Evolutionary conservation across 2,329 filamentous ascomycete genomes (phyloP).

Genomic region (Saccharata proteae): DNA sequence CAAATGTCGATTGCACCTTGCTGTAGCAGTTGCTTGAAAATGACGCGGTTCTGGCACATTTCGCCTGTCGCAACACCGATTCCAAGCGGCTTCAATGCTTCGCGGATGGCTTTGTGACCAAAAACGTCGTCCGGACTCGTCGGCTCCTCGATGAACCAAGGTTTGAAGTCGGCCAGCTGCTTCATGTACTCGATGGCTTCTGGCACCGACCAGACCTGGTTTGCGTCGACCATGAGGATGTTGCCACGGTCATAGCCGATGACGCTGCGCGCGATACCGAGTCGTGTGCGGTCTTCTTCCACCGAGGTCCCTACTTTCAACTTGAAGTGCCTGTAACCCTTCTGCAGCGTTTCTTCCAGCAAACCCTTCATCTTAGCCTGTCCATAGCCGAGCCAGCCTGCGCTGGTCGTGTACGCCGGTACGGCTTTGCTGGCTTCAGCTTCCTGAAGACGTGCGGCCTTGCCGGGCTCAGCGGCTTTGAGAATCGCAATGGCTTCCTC

Average conservation of each 20-base stretch:
- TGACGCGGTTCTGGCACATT: constrained; percentile 90
- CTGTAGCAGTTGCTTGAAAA: constrained; percentile 85
- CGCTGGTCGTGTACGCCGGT: constrained; percentile 81
- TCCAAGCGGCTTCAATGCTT: constrained; percentile 60
- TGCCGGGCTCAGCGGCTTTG: constrained; percentile 51
- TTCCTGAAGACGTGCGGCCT: constrained; percentile 59
- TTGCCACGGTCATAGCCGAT: constrained; percentile 76
- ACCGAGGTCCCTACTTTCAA: constrained; percentile 72
- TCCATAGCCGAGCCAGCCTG: constrained; percentile 83
- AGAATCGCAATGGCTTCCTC: constrained; percentile 68
- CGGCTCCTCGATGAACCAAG: constrained; percentile 92
- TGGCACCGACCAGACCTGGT: constrained; percentile 84
- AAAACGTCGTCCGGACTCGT: constrained; percentile 83
- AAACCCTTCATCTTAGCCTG: constrained; percentile 75
- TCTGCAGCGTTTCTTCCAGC: constrained; percentile 58
- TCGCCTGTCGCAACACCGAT: constrained; percentile 86
- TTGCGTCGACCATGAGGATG: constrained; percentile 84
- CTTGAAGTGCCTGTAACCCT: constrained; percentile 81
- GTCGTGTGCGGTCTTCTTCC: constrained; percentile 56
- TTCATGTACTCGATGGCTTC: constrained; percentile 84
- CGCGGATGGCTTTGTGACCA: constrained; percentile 73
- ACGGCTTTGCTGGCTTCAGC: constrained; percentile 64
- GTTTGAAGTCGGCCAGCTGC: constrained; percentile 68
- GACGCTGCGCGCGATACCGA: constrained; percentile 63
- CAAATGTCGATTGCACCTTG: constrained; percentile 73